These are phyloP conservation scores for Lichtheimia ornata DNA, from an alignment of 371 early-diverging fungal genomes.

Conservation along the genomic window DNA sequence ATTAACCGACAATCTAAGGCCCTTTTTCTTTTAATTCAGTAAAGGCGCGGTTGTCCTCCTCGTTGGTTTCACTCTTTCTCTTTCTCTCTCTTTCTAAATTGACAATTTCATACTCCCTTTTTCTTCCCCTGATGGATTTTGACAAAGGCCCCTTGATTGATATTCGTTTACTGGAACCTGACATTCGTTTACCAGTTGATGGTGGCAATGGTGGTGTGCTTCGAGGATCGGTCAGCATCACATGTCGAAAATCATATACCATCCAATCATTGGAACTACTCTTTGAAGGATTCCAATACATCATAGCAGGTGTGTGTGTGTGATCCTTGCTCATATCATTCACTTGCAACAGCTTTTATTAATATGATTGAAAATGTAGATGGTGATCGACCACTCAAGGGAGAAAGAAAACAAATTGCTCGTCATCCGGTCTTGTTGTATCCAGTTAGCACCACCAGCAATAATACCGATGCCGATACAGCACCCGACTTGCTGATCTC, in stretches of 20 bases:
- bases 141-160: slow-evolving; percentile 5
- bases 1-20: neutral
- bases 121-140: neutral
- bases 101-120: neutral
- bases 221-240: slow-evolving; percentile 1
- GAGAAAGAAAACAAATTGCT: neutral
- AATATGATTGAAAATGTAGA: neutral
- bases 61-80: neutral
- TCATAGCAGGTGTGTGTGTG: neutral
- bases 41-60: too few species aligned
- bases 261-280: slow-evolving; percentile 4
- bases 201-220: neutral
- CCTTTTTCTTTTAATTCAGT: neutral
- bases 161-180: slow-evolving; percentile 9
- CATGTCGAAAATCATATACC: neutral
- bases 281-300: neutral
- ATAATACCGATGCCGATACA: neutral
- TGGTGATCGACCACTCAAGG: neutral
- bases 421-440: slow-evolving; percentile 1
- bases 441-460: slow-evolving; percentile 6
- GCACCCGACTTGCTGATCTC: neutral
- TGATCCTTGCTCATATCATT: too few species aligned
- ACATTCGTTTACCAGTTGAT: neutral
- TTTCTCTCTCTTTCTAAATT: neutral
- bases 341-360: neutral